Evolutionary conservation across 495 filamentous ascomycete genomes (phyloP), one percentile per base, ranked within the genome.

Genomic region (Tuber aestivum): DNA sequence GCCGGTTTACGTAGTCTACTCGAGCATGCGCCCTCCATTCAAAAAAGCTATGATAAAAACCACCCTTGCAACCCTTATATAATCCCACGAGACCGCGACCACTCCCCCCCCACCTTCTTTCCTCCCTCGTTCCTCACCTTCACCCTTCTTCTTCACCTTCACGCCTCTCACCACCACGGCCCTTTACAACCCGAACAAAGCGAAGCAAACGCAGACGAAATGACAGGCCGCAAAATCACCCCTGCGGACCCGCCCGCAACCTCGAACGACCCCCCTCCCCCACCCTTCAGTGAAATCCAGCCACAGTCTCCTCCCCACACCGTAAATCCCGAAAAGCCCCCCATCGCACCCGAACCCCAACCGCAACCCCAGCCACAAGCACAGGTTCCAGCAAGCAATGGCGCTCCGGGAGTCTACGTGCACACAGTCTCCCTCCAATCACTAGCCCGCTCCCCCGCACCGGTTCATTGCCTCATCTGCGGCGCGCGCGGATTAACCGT

Each of bases 401-500:
- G n/a, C 8, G 50, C 50, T 12, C 27, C 27, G 6, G 4, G 3
- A 35, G 5, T 3, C 27, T 35, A 35, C 27, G 16, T 35, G 3
- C 2, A 65, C 0, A 61, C 78, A 3, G 65, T 70, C 0, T 75
- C 79, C 3, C 14, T 81, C 4, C 6, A 20, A 12, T 9, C 27
- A 0, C 65, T 81, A 10, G 20, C 35, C 5, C 40, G 75, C 0
- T 6, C 3, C 10, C 45, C 78, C 0, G 78, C 75, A 16, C 79
- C 78, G 12, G 75, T 81, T 6, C 78, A 80, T 42, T 81, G 79
- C 50, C 79, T 75, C 0, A 7, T 41, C 6, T 81, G 79, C 23
- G 70, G 72, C 9, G 70, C 23, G 10, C 48, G 79, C 0, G 72
- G 37, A 7, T 44, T 77, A 41, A 80, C 78, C 4, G n/a, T 42